A percentile compares a stretch with the other conserved stretches of the same genome.
Conservation (phyloP, 768 basidiomycete species). For the Termitomyces eurrhizus region DNA sequence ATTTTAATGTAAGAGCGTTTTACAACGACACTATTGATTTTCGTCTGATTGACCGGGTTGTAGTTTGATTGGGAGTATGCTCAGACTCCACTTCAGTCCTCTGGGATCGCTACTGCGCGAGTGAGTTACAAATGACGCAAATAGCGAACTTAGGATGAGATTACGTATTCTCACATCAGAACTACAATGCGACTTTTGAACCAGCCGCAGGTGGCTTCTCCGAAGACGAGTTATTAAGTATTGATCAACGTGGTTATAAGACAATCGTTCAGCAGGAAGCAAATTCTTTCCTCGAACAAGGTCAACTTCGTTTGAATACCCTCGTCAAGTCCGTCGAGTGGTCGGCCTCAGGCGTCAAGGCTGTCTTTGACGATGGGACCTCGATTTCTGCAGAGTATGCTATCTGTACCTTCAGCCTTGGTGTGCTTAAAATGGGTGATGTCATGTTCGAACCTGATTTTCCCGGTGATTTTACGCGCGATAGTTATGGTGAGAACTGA, state of each 20-base stretch:
- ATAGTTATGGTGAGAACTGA: not conserved
- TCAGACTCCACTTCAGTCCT: not conserved
- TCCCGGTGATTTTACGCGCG: not conserved
- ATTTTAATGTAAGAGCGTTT: too few relatives aligned
- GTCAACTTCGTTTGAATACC: not conserved
- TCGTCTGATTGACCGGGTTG: too few relatives aligned
- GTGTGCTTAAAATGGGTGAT: not conserved
- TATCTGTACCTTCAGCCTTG: not conserved
- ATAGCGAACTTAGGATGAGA: too few relatives aligned
- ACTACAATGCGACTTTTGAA: not conserved
- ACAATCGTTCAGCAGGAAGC: not conserved
- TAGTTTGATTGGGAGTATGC: not conserved
- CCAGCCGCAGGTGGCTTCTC: not conserved
- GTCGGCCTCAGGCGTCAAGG: not conserved
- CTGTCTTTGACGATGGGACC: not conserved
- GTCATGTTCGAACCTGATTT: not conserved
- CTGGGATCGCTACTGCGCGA: not conserved
- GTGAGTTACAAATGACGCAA: not conserved
- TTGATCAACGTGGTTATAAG: not conserved
- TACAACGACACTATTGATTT: too few relatives aligned
- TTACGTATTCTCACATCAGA: not conserved
- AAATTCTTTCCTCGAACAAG: not conserved
- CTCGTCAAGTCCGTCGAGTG: not conserved
- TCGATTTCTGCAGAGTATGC: not conserved
- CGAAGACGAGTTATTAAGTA: not conserved